Conservation (phyloP, 2,329 filamentous ascomycete species). For the Aspergillus sp. region DNA sequence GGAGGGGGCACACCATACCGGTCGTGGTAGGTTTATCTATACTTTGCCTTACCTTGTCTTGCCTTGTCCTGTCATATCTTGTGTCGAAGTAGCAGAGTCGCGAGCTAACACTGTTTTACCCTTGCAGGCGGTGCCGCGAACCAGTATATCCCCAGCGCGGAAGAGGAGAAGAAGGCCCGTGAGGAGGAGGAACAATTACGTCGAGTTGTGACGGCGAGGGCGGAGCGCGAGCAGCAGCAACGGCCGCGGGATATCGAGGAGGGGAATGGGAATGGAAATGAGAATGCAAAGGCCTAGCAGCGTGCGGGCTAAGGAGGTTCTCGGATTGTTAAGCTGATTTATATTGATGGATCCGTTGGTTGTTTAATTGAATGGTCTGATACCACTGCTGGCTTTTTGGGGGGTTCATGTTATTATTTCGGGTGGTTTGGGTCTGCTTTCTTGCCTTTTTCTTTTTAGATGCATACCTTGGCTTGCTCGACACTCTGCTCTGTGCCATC, state of each 20-base stretch:
- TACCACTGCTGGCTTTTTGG: background rate
- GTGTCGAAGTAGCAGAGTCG: background rate
- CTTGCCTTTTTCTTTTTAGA: background rate
- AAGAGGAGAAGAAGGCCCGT: constrained; percentile 27
- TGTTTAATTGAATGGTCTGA: constrained; percentile 1
- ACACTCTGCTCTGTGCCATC: background rate
- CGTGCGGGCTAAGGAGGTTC: background rate
- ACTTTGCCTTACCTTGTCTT: background rate
- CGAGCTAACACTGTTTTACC: background rate
- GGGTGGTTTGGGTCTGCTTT: background rate
- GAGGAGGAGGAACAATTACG: constrained; percentile 35
- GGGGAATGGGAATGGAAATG: background rate
- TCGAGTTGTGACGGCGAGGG: constrained; percentile 26
- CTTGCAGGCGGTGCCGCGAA: constrained; percentile 37
- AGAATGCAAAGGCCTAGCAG: constrained; percentile 9
- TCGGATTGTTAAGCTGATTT: constrained; percentile 8
- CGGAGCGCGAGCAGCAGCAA: constrained; percentile 10
- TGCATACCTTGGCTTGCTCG: background rate
- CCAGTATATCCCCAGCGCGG: constrained; percentile 28
- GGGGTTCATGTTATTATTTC: background rate
- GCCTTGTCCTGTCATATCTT: background rate
- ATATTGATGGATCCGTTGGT: background rate
- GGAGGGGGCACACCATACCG: constrained; percentile 42
- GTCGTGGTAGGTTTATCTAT: constrained; percentile 37
- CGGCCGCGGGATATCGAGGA: constrained; percentile 14